A percentile compares a stretch with the other conserved stretches of the same genome.
phyloP scores from a whole-genome alignment of 495 filamentous ascomycete species.

The Extremus antarcticus region DNA sequence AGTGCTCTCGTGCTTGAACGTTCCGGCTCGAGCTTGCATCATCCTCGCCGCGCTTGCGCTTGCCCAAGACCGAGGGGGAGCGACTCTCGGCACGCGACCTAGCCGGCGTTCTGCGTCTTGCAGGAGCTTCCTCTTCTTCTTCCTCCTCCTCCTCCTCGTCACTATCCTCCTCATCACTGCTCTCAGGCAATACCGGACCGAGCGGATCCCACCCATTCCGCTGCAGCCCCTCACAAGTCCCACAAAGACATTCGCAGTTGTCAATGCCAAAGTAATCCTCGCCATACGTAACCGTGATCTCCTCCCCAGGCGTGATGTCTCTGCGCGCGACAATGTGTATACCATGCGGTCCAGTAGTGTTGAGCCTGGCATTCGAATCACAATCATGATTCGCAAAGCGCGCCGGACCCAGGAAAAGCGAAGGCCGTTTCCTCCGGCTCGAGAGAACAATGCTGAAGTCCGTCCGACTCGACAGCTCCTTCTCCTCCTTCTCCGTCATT shows the following conservation, averaged over 20 bases:
- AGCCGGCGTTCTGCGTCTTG: background rate
- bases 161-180: constrained; percentile 17
- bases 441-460: constrained; percentile 97
- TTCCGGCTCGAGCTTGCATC: background rate
- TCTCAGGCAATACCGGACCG: constrained; percentile 14
- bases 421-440: constrained; percentile 75
- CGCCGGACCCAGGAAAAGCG: constrained; percentile 85
- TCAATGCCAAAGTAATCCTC: constrained; percentile 92
- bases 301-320: constrained; percentile 76
- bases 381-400: constrained; percentile 98
- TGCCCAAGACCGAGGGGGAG: background rate
- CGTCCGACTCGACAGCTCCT: constrained; percentile 64
- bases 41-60: constrained; percentile 11
- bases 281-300: constrained; percentile 91
- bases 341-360: constrained; percentile 68
- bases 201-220: constrained; percentile 67
- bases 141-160: constrained; percentile 13
- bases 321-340: constrained; percentile 75
- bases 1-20: background rate
- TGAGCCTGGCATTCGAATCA: constrained; percentile 76
- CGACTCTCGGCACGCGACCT: background rate
- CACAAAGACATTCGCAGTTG: constrained; percentile 91
- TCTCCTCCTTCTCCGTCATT: constrained; percentile 83
- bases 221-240: constrained; percentile 65
- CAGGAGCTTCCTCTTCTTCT: background rate